phyloP scores from a whole-genome alignment of 345 rosid genomes.

The Citropsis articulata region DNA sequence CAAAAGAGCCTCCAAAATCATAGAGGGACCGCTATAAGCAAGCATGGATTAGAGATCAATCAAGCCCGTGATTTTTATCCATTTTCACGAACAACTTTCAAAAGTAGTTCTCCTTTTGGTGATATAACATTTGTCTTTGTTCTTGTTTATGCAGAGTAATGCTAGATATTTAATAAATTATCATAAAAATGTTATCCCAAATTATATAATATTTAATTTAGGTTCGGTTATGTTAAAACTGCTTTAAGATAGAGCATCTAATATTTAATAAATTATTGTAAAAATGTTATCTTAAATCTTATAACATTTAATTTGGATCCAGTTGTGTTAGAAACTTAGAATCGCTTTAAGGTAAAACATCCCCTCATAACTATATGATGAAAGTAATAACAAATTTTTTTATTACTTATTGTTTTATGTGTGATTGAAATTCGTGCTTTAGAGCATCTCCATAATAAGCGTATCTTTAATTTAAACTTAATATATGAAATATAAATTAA shows the following conservation, averaged over 20 bases:
- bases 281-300: too few relatives aligned
- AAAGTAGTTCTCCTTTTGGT: background rate
- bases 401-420: too few relatives aligned
- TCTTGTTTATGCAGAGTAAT: background rate
- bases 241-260: accelerated
- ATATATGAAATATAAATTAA: too few relatives aligned
- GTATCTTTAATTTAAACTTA: too few relatives aligned
- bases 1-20: conserved; percentile 14
- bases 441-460: accelerated
- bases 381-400: too few relatives aligned
- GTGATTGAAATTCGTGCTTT: too few relatives aligned
- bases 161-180: background rate
- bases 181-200: too few relatives aligned
- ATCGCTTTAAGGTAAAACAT: too few relatives aligned
- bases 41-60: background rate
- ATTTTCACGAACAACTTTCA: background rate
- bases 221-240: accelerated
- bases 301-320: too few relatives aligned
- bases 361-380: accelerated
- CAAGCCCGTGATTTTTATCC: background rate
- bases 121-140: background rate
- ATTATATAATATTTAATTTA: too few relatives aligned
- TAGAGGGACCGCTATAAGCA: background rate
- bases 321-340: too few relatives aligned
- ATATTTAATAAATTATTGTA: too few relatives aligned